phyloP scores from a whole-genome alignment of 495 filamentous ascomycete genomes.

The Penicillium goetzii region DNA sequence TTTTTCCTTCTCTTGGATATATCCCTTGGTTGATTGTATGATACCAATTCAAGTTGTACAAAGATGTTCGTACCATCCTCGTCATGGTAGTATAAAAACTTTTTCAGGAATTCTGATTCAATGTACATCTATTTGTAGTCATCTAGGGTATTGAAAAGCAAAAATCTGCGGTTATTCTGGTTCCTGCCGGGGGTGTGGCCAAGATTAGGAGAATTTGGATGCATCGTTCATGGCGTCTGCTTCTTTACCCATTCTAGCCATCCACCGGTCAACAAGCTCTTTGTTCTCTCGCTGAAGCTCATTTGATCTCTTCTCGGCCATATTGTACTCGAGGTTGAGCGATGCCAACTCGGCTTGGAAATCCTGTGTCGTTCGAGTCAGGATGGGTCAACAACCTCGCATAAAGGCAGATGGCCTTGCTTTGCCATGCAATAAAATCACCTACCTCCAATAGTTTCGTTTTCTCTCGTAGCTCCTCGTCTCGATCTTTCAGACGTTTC shows the following conservation, averaged over 20 bases:
- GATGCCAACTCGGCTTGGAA: constrained; percentile 90
- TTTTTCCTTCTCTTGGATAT: constrained; percentile 26
- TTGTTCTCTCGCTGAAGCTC: constrained; percentile 81
- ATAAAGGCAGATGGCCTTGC: not conserved
- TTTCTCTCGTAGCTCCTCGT: constrained; percentile 85
- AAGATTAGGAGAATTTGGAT: constrained; percentile 44
- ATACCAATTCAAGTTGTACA: constrained; percentile 28
- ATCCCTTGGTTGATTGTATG: constrained; percentile 22
- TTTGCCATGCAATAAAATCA: not conserved
- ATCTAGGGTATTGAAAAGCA: constrained; percentile 5
- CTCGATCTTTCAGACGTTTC: constrained; percentile 71
- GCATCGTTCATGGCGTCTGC: constrained; percentile 84
- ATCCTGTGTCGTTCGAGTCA: constrained; percentile 49
- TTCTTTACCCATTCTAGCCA: constrained; percentile 82
- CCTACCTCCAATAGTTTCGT: constrained; percentile 75
- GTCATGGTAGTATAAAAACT: not conserved
- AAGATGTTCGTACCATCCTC: constrained; percentile 5
- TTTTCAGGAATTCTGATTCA: not conserved
- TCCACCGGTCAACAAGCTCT: constrained; percentile 87
- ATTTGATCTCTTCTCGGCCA: constrained; percentile 71
- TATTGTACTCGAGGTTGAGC: constrained; percentile 83
- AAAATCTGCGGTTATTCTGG: not conserved
- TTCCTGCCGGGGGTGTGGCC: constrained; percentile 1
- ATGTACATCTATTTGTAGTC: constrained; percentile 1
- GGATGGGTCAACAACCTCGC: constrained; percentile 14